Base-by-base conservation (phyloP, 768 basidiomycete genomes). In the Exidia glandulosa region DNA sequence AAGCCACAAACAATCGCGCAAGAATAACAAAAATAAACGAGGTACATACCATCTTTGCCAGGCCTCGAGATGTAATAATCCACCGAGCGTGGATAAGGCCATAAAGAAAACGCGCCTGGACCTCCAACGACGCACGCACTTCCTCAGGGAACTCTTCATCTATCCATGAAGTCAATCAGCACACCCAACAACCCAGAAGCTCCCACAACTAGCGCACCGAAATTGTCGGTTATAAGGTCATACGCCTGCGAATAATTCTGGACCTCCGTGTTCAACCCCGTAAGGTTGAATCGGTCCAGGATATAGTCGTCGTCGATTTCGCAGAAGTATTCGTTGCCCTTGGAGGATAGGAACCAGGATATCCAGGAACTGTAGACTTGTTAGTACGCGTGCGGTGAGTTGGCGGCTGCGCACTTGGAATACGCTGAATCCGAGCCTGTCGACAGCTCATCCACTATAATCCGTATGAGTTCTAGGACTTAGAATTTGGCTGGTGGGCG, bases 221-320 rank as follows among this genome's bases (percentile, higher is more conserved):
- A 77, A 60, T 90, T 91, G 70, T 98, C 96, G 2, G 94, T 96
- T 59, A 99, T 97, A 60, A 99, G 79, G 70, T 98, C 94, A 57
- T 98, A 76, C 0, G 96, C 96, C 66, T 95, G 88, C 0, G 87
- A 74, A 67, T 99, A 99, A 73, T 96, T 94, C 62, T 92, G 82
- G 5, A 97, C 92, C 71, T 98, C 96, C 64, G 88, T 90, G 74
- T 97, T 96, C 57, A 98, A 80, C 3, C 96, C 95, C 2, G 96
- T 99, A 60, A 99, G 78, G 74, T 99, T 98, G 82, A 99, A 97
- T 57, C 94, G 84, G 75, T 98, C 95, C 59, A 96, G 80, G 68
- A 99, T 97, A 72, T 97, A 98, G 73, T 98, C 95, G 69, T 98
- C 96, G 70, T 97, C 96, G 63, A 98, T 93, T 77, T 98, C 94